Conservation (phyloP, 257 asterid species). For the Rehmannia glutinosa region DNA sequence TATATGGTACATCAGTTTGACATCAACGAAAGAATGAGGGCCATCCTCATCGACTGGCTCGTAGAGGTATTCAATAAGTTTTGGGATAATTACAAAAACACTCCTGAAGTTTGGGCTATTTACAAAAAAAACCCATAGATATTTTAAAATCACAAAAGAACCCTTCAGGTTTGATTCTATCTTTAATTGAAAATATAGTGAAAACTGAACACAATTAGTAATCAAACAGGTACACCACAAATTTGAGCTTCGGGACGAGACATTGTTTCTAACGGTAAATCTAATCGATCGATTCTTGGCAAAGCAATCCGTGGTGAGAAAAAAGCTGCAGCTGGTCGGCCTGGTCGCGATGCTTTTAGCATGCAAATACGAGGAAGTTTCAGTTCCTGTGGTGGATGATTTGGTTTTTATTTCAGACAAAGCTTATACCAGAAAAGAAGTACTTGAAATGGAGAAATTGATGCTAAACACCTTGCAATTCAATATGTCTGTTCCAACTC, state of each 20-base stretch:
- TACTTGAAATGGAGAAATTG: constrained; percentile 86
- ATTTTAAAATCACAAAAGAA: too few species aligned
- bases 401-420: constrained; percentile 80
- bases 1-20: constrained; percentile 78
- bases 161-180: too few species aligned
- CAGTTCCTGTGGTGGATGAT: constrained; percentile 88
- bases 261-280: constrained; percentile 72
- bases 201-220: too few species aligned
- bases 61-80: constrained; percentile 87
- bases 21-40: constrained; percentile 82
- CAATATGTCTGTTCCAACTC: constrained; percentile 86
- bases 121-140: too few species aligned
- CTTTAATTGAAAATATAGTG: too few species aligned
- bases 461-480: constrained; percentile 83
- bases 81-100: too few species aligned
- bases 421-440: constrained; percentile 77
- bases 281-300: constrained; percentile 79
- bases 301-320: constrained; percentile 68
- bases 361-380: constrained; percentile 91
- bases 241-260: constrained; percentile 84
- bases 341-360: constrained; percentile 89
- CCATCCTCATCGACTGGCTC: constrained; percentile 93
- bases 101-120: too few species aligned
- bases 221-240: constrained; percentile 83
- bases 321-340: constrained; percentile 91